Base-by-base conservation (phyloP, 495 filamentous ascomycete species). In the Letharia columbiana region DNA sequence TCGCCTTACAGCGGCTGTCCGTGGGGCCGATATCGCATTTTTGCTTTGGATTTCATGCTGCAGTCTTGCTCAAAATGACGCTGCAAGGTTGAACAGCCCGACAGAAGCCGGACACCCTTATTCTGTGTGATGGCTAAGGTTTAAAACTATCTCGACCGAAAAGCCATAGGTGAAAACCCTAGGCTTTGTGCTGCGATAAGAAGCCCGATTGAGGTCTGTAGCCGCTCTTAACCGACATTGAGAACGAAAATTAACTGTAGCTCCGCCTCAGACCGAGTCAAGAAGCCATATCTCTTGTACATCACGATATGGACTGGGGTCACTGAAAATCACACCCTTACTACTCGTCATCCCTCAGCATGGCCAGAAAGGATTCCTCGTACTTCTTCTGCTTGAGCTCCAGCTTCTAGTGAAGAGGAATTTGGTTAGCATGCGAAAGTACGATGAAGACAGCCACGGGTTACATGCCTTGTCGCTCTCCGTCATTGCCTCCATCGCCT, bases 391-490 rank as follows among this genome's bases (percentile, higher is more conserved):
- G 58, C 60, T 62, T 66, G 10, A 63, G 49, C 2, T 44, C 33
- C 44, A 67, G 40, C 20, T 64, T 63, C 70, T 72, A 59, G 11
- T 37, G 20, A 10, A 59, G 28, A 39, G 2, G 10, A 57, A 39
- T 20, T 1, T 56, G 50, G 57, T 70, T 41, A 65, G 37, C 40
- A 52, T 52, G 10, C 4, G 10, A 39, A 33, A 37, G 8, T 5
- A 31, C 17, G 31, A 28, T 59, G 17, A 28, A 18, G 23, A 40
- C 20, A 49, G 17, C 10, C 31, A 39, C 58, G 23, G 11, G 52
- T 33, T 35, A 47, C 56, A 57, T 66, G 67, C 71, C 69, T 69
- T 62, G 31, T 73, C 71, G 54, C 62, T 67, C 20, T 66, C 62
- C 50, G 56, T 52, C 67, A 69, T 68, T 18, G 35, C 45, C 49